Base-by-base conservation (phyloP, 495 filamentous ascomycete genomes). In the Penicillium arizonense region DNA sequence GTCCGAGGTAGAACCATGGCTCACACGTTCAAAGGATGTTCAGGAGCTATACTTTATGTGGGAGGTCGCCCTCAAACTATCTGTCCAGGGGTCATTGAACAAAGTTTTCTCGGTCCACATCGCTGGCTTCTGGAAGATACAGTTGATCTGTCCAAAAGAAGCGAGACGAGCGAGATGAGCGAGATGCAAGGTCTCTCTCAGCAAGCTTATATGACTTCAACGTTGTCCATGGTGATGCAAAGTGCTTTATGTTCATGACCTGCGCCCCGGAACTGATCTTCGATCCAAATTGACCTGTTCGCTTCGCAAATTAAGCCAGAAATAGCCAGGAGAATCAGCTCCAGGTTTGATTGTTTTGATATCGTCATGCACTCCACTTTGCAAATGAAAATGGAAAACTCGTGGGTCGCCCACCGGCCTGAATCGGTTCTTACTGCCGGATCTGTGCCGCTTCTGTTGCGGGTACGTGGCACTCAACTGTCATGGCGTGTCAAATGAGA, bases 391-490 rank as follows among this genome's bases (percentile, higher is more conserved):
- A 45, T 18, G 52, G 44, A 46, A 50, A 45, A 28, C 47, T n/a
- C 52, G 46, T 62, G 61, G 58, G 52, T 56, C 50, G 20, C 48
- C 44, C 49, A 18, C 32, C 30, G 55, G 20, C 16, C 36, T 48
- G 23, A 45, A 44, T 57, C 56, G 60, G 53, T 53, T 53, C 33
- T 21, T 39, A 32, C 52, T 50, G 40, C 61, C 54, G 54, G 50
- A 34, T 42, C 35, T 44, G 41, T 58, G 24, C 53, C 53, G 53
- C 30, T 10, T 42, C 21, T 20, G 36, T 32, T 49, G 33, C 34
- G 33, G 33, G 26, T 30, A 30, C 24, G 33, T 47, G 38, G 48
- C 47, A 50, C 6, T 41, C 35, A 36, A 43, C 48, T 20, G 48
- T 43, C 37, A 43, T 43, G 35, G 48, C 39, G 38, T 50, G 24